Evolutionary conservation across 2,329 filamentous ascomycete species (phyloP), one percentile per base, ranked within the genome.

Genomic region (Parastagonospora avenae): DNA sequence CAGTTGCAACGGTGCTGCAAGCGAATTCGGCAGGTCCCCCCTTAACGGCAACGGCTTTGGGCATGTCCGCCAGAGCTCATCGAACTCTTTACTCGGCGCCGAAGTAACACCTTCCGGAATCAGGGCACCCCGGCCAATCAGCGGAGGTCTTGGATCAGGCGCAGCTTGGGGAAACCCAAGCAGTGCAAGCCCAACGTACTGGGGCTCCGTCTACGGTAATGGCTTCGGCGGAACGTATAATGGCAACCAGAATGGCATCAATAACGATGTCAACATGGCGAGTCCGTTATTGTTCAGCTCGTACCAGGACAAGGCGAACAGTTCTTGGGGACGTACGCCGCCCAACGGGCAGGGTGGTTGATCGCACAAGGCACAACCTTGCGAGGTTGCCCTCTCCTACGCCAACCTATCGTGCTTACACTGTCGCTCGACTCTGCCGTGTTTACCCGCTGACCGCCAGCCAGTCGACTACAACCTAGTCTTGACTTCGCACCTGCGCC

Each of bases 11-110:
- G 56, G 52, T 2, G 48, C 50, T 27, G 60, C 50, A 7, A 56
- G 49, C 11, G 62, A 66, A 12, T 10, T 62, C 8, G 59, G 66
- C 11, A 56, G 60, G 15, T 72, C 75, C 29, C 71, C 74, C 1
- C 59, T 69, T 38, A 65, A 52, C 33, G 70, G 69, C n/a, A 67
- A 55, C 35, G 70, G 68, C 11, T 63, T 71, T 33, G 68, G 71
- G 2, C 76, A 79, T 56, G 73, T 74, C 12, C 76, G 77, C 36
- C 72, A 73, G n/a, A 73, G 73, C 43, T 80, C 77, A 47, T 66
- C 67, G 12, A 74, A 69, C 57, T 78, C 76, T 36, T 61, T 74
- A 42, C 69, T 73, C 50, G 77, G 75, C 47, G 56, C 59, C 9
- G 68, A 70, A 7, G 54, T 40, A 8, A 55, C 59, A 8, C 52